Percentiles rank a stretch among this genome's conserved stretches.
These are phyloP conservation scores for Coprinopsis sp. DNA, from an alignment of 768 basidiomycete genomes.

Conservation along the genomic window DNA sequence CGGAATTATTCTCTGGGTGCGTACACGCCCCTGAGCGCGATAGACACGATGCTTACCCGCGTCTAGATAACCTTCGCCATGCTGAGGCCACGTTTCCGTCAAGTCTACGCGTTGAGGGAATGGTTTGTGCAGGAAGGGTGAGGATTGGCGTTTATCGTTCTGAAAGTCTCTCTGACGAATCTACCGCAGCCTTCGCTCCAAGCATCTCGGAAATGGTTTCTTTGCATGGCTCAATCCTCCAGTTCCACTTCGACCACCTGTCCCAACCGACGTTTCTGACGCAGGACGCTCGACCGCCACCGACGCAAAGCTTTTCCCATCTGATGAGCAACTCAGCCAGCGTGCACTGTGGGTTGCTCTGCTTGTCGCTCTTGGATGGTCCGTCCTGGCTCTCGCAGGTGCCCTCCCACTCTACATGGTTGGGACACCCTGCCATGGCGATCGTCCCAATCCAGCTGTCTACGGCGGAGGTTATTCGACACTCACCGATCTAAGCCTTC, in stretches of 20 bases:
- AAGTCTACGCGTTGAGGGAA: conserved; percentile 67
- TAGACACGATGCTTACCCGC: conserved; percentile 12
- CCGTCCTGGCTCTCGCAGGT: conserved; percentile 63
- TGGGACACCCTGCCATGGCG: conserved; percentile 60
- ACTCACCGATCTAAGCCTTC: conserved; percentile 71
- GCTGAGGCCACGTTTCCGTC: conserved; percentile 63
- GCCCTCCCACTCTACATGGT: conserved; percentile 72
- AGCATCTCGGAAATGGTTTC: conserved; percentile 51
- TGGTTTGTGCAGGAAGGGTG: conserved; percentile 75
- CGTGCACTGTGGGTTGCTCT: conserved; percentile 66
- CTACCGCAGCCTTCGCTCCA: conserved; percentile 62
- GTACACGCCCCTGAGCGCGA: conserved; percentile 19
- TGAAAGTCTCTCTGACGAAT: too few relatives aligned
- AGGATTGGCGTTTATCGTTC: too few relatives aligned
- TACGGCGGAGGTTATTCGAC: conserved; percentile 62
- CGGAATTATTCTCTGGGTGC: conserved; percentile 67
- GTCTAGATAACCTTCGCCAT: conserved; percentile 61
- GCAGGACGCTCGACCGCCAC: conserved; percentile 43
- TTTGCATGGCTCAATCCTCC: conserved; percentile 70
- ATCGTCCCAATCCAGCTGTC: conserved; percentile 37
- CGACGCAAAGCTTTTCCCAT: conserved; percentile 61
- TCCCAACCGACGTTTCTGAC: conserved; percentile 54
- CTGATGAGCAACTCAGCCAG: conserved; percentile 71
- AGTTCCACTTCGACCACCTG: conserved; percentile 57
- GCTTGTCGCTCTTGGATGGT: conserved; percentile 60